phyloP scores from a whole-genome alignment of 2,329 filamentous ascomycete species.

The Hirsutella minnesotensis region DNA sequence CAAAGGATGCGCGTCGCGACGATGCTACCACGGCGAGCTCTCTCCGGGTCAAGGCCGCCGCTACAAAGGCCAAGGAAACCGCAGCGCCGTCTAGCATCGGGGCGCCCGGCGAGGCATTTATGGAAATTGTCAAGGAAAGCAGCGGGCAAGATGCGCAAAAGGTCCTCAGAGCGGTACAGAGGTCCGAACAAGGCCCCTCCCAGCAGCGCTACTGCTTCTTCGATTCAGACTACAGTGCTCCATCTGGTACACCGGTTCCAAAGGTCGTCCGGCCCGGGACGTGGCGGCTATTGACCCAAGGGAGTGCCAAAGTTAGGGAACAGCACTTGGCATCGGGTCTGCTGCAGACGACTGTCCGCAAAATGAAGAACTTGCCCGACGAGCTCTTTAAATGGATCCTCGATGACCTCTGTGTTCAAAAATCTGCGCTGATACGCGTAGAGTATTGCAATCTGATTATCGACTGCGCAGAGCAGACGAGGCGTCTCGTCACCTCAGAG shows the following conservation, averaged over 20 bases:
- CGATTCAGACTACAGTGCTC: slow-evolving; percentile 17
- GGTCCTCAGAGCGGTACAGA: slow-evolving; percentile 36
- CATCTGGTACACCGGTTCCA: slow-evolving; percentile 13
- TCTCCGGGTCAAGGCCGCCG: slow-evolving; percentile 26
- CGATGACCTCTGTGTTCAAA: slow-evolving; percentile 44
- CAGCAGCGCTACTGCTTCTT: slow-evolving; percentile 39
- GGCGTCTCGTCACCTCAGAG: slow-evolving; percentile 31
- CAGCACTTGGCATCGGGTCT: slow-evolving; percentile 52
- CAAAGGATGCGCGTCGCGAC: slow-evolving; percentile 47
- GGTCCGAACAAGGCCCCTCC: slow-evolving; percentile 28
- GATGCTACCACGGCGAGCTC: slow-evolving; percentile 46
- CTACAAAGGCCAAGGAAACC: slow-evolving; percentile 10
- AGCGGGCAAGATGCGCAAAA: slow-evolving; percentile 32
- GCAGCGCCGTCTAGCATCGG: slow-evolving; percentile 3
- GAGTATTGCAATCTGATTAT: slow-evolving; percentile 48
- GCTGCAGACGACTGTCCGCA: slow-evolving; percentile 35
- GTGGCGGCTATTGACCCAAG: slow-evolving; percentile 38
- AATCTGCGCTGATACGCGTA: slow-evolving; percentile 39
- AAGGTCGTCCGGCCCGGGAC: slow-evolving; percentile 22
- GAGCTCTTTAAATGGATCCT: slow-evolving; percentile 57
- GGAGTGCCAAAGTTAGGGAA: slow-evolving; percentile 31
- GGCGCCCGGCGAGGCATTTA: slow-evolving; percentile 13
- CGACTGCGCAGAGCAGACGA: slow-evolving; percentile 29
- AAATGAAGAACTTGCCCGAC: slow-evolving; percentile 37
- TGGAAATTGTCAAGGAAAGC: slow-evolving; percentile 21